A percentile compares a stretch with the other conserved stretches of the same genome.
phyloP scores from a whole-genome alignment of 495 filamentous ascomycete species.

The Corynascus novoguineensis region DNA sequence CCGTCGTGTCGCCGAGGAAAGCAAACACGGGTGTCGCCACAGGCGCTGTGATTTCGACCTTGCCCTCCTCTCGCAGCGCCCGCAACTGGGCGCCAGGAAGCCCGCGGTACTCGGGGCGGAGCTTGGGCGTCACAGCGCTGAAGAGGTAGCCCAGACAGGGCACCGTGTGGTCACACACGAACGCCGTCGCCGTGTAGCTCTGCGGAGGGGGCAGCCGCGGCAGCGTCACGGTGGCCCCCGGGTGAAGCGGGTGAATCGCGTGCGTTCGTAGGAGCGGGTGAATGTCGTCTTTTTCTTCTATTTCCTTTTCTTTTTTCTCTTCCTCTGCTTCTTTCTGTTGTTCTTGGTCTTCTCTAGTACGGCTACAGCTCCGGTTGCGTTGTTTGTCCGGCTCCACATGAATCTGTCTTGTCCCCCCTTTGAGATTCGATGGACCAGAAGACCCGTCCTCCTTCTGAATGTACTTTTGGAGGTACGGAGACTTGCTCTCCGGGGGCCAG shows the following conservation, averaged over 20 bases:
- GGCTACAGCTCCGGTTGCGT: too few relatives aligned
- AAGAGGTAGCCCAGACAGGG: conserved; percentile 40
- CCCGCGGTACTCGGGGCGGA: conserved; percentile 21
- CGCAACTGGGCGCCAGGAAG: conserved; percentile 22
- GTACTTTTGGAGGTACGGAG: not conserved
- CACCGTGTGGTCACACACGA: conserved; percentile 34
- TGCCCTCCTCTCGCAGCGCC: conserved; percentile 14
- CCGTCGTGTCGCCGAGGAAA: conserved; percentile 36
- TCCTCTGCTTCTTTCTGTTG: not conserved
- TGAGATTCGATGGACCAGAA: not conserved
- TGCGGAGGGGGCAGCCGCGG: conserved; percentile 11
- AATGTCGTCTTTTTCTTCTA: not conserved
- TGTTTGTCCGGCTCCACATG: too few relatives aligned
- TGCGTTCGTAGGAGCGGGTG: conserved; percentile 19
- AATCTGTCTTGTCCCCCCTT: too few relatives aligned
- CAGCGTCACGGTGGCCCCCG: conserved; percentile 24
- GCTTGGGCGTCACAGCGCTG: conserved; percentile 22
- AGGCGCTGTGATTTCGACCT: conserved; percentile 25
- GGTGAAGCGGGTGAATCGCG: conserved; percentile 21
- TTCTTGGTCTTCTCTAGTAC: not conserved
- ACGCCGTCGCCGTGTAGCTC: conserved; percentile 27
- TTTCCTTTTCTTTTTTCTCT: not conserved
- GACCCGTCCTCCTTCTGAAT: not conserved
- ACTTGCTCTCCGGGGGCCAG: conserved; percentile 5
- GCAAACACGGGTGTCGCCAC: conserved; percentile 32